Conservation (phyloP, 108 stramenopile species). For the Skeletonema potamos region DNA sequence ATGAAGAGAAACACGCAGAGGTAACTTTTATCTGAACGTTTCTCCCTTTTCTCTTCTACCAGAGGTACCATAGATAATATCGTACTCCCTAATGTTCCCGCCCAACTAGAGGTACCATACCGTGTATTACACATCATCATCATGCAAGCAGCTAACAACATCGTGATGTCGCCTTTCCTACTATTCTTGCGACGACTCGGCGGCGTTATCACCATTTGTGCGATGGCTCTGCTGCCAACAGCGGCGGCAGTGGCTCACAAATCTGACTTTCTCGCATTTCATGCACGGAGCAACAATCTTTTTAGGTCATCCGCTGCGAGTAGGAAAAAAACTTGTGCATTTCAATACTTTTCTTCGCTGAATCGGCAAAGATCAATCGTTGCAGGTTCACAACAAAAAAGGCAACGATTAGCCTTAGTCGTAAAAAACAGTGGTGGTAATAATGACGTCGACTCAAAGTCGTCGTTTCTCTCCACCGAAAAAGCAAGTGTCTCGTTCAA, state of each 20-base stretch:
- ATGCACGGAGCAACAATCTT: neutral
- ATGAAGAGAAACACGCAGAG: too few relatives aligned
- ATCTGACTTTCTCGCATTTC: neutral
- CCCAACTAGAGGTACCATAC: too few relatives aligned
- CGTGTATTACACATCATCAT: too few relatives aligned
- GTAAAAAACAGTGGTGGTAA: neutral
- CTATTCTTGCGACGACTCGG: too few relatives aligned
- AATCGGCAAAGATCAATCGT: neutral
- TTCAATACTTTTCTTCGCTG: neutral
- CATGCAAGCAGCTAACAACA: too few relatives aligned
- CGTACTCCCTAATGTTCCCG: too few relatives aligned
- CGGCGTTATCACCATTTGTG: neutral
- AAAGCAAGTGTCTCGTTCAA: constrained; percentile 25
- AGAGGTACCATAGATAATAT: too few relatives aligned
- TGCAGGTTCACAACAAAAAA: neutral
- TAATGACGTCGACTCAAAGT: neutral
- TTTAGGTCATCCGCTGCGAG: neutral
- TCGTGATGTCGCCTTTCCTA: too few relatives aligned
- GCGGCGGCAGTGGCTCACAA: neutral
- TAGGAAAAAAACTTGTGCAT: neutral
- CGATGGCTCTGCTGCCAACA: neutral
- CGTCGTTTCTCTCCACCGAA: constrained; percentile 26
- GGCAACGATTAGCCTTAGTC: neutral
- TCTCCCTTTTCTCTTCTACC: too few relatives aligned
- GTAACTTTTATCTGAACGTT: too few relatives aligned